Conservation (phyloP, 75 land plant species). For the Sequoia sempervirens region DNA sequence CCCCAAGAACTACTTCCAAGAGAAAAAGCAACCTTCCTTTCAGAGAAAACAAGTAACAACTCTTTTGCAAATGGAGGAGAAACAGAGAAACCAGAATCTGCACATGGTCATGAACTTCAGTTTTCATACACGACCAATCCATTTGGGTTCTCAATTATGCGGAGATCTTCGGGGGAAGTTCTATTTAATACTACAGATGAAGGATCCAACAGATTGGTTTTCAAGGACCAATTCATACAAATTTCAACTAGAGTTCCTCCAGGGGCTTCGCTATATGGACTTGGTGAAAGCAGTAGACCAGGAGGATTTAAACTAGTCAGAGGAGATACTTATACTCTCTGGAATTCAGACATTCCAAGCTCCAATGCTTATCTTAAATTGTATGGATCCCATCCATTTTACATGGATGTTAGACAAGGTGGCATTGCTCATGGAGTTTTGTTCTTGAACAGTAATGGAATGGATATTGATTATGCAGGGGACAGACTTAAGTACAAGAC, state of each 20-base stretch:
- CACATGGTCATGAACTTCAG: constrained; percentile 19
- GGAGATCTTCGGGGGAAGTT: constrained; percentile 36
- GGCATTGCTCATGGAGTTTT: constrained; percentile 73
- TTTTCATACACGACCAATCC: constrained; percentile 44
- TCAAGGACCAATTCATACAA: constrained; percentile 87
- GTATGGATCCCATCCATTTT: constrained; percentile 67
- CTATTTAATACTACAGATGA: constrained; percentile 51
- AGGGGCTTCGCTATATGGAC: constrained; percentile 61
- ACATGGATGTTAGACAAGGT: constrained; percentile 57
- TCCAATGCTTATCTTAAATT: constrained; percentile 12
- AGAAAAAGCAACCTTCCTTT: not conserved
- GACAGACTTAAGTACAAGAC: constrained; percentile 51
- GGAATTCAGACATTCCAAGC: constrained; percentile 60
- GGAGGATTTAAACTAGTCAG: constrained; percentile 23
- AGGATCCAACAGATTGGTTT: constrained; percentile 32
- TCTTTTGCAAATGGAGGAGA: not conserved
- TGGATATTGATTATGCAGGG: constrained; percentile 64
- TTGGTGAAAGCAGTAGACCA: constrained; percentile 72
- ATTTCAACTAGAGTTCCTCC: constrained; percentile 61
- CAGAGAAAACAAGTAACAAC: not conserved
- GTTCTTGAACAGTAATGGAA: constrained; percentile 81
- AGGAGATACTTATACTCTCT: constrained; percentile 41
- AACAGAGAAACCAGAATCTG: not conserved
- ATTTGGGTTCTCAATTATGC: constrained; percentile 53
- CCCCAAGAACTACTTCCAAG: constrained; percentile 44